Percentiles rank a stretch among this genome's conserved stretches.
These are phyloP conservation scores for Tolypocladium sp. DNA, from an alignment of 2,329 filamentous ascomycete genomes.

Conservation along the genomic window DNA sequence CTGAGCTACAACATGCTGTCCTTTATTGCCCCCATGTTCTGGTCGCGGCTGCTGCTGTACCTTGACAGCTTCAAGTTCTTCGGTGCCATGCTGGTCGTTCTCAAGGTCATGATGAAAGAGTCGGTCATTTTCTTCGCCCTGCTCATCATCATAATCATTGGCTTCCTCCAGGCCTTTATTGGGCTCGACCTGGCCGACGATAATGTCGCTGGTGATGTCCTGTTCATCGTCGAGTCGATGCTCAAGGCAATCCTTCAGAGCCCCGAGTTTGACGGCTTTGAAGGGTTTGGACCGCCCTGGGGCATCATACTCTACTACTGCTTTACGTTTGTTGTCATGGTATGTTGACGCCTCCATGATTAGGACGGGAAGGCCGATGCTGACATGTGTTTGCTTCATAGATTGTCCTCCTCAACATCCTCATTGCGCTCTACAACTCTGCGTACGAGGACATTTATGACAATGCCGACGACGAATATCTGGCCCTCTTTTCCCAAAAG, in stretches of 20 bases:
- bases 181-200: constrained; percentile 80
- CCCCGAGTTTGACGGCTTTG: constrained; percentile 83
- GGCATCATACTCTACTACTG: constrained; percentile 94
- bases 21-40: constrained; percentile 93
- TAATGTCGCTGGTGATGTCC: constrained; percentile 56
- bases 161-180: constrained; percentile 89
- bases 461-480: constrained; percentile 90
- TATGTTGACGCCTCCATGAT: constrained; percentile 24
- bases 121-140: constrained; percentile 95
- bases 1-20: constrained; percentile 92
- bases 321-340: constrained; percentile 96
- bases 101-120: constrained; percentile 92
- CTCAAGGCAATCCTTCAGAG: constrained; percentile 84
- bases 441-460: constrained; percentile 92
- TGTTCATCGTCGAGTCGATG: constrained; percentile 74
- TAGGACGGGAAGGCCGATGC: background rate
- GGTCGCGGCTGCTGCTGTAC: constrained; percentile 85
- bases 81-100: constrained; percentile 92
- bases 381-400: constrained; percentile 10
- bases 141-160: constrained; percentile 71
- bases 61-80: constrained; percentile 94
- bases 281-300: constrained; percentile 85
- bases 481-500: constrained; percentile 87
- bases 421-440: constrained; percentile 95
- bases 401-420: constrained; percentile 79